phyloP scores from a whole-genome alignment of 495 filamentous ascomycete species.

The Lasiosphaeriaceae sp. region DNA sequence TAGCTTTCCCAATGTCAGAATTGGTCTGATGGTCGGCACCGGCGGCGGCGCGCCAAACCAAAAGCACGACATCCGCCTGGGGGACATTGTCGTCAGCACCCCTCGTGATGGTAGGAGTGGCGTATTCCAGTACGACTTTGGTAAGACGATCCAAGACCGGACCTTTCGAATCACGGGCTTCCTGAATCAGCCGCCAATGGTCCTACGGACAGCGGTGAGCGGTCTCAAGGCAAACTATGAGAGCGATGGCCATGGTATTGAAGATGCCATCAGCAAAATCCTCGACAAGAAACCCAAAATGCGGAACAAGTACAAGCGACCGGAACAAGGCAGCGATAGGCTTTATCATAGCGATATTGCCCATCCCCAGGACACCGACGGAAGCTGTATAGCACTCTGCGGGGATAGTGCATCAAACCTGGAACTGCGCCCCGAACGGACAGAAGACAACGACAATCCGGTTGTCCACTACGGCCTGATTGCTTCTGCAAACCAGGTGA shows the following conservation, averaged over 20 bases:
- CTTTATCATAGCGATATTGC: constrained; percentile 28
- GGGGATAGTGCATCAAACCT: constrained; percentile 21
- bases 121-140: constrained; percentile 32
- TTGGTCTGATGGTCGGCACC: constrained; percentile 48
- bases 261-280: constrained; percentile 16
- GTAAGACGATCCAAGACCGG: constrained; percentile 23
- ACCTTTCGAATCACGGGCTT: constrained; percentile 25
- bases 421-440: constrained; percentile 22
- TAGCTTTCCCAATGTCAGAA: constrained; percentile 38
- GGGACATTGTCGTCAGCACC: constrained; percentile 24
- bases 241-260: constrained; percentile 18
- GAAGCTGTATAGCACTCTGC: constrained; percentile 22
- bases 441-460: constrained; percentile 22
- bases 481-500: constrained; percentile 11
- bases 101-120: constrained; percentile 14
- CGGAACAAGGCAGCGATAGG: constrained; percentile 28
- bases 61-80: constrained; percentile 31
- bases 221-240: constrained; percentile 15
- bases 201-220: constrained; percentile 19
- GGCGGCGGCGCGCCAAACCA: constrained; percentile 38
- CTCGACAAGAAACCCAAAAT: constrained; percentile 19
- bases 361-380: constrained; percentile 22
- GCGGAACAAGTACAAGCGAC: constrained; percentile 24
- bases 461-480: constrained; percentile 10
- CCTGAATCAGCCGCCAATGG: constrained; percentile 34